Conservation (phyloP, 495 filamentous ascomycete genomes). For the Friedmanniomyces simplex region DNA sequence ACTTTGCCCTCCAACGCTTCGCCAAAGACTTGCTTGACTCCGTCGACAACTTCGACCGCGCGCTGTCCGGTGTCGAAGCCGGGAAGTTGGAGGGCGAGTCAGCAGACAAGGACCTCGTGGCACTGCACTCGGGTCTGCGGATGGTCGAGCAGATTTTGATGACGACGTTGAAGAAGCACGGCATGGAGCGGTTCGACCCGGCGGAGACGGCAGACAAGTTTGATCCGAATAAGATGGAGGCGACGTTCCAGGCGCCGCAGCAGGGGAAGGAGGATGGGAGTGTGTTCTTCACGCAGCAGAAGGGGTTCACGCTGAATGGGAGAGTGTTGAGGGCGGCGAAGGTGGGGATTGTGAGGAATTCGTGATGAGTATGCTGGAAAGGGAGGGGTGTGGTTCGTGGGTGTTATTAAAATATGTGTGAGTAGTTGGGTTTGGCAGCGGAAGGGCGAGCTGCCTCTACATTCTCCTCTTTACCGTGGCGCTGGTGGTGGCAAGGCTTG, state of each 20-base stretch:
- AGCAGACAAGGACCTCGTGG: constrained; percentile 55
- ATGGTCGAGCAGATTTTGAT: constrained; percentile 91
- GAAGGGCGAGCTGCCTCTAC: background rate
- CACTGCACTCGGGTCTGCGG: constrained; percentile 76
- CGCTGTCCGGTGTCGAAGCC: constrained; percentile 64
- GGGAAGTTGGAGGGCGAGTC: constrained; percentile 46
- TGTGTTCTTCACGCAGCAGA: constrained; percentile 87
- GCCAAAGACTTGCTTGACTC: constrained; percentile 86
- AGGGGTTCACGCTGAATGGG: constrained; percentile 88
- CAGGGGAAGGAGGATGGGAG: constrained; percentile 77
- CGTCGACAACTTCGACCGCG: constrained; percentile 94
- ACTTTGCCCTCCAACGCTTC: constrained; percentile 92
- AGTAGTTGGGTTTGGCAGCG: background rate
- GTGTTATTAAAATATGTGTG: background rate
- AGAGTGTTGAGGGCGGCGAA: constrained; percentile 81
- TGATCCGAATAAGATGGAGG: constrained; percentile 93
- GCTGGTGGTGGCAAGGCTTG: background rate
- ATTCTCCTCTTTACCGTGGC: constrained; percentile 9
- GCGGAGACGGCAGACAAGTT: constrained; percentile 60
- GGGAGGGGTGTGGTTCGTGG: background rate
- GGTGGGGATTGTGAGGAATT: constrained; percentile 80
- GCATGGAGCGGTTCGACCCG: constrained; percentile 76
- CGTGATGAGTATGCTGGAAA: constrained; percentile 34
- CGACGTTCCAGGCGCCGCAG: constrained; percentile 81
- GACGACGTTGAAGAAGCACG: constrained; percentile 83